Evolutionary conservation across 2,329 filamentous ascomycete species (phyloP), one percentile per base, ranked within the genome.

Genomic region (Neoscytalidium dimidiatum): DNA sequence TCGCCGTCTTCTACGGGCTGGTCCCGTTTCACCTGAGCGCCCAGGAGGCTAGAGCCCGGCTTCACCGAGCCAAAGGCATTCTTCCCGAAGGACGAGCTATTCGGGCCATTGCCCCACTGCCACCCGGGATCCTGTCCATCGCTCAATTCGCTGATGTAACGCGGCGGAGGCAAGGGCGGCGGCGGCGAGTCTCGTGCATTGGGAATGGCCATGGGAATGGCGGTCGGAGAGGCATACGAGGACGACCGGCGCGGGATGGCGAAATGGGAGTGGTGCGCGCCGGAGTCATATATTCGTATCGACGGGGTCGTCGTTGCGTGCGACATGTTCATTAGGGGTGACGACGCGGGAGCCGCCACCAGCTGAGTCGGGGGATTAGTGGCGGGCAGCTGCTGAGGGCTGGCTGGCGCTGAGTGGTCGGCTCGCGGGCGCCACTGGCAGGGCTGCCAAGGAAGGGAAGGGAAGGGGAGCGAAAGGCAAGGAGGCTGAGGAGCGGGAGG

Each of bases 161-260:
- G 82, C 61, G 88, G 85, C 65, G 88, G 88, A 70, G 88, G 88
- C 71, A 90, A 81, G 57, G 88, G 87, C 68, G 88, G 88, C 66
- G 88, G 88, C 58, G 82, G 80, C 48, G 75, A 68, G 31, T 82
- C 80, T 71, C 83, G 81, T 66, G 83, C 81, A 72, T 84, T 82
- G 57, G 86, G 86, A 73, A 91, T 90, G 66, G 87, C 81, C 86
- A 90, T 87, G 69, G 86, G 84, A 67, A 82, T 82, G 67, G 81
- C 80, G 74, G 66, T 77, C 46, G 81, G 72, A 66, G 71, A 73
- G 51, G 74, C 71, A 69, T 75, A 75, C 53, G 63, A 64, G 67
- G 76, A 77, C 65, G 74, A 72, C 63, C 74, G 74, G 67, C 69
- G 73, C 66, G 66, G 65, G 51, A 64, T 66, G 63, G 68, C 70